phyloP scores from a whole-genome alignment of 2,329 filamentous ascomycete genomes.

The Malbranchea zuffiana region DNA sequence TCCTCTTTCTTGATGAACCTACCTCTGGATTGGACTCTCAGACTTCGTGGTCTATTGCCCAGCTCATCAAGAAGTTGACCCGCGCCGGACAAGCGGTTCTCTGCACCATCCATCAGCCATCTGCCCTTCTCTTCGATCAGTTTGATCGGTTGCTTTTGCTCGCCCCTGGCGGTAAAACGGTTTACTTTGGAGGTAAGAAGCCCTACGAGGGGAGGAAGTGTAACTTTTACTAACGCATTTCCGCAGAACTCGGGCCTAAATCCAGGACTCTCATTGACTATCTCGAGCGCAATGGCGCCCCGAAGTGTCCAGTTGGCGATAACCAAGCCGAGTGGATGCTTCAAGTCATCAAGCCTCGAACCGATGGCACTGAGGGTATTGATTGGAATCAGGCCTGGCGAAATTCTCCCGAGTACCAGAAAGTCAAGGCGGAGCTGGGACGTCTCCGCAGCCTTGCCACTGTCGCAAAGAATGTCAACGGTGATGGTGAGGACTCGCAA shows the following conservation, averaged over 20 bases:
- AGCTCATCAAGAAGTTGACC: constrained; percentile 77
- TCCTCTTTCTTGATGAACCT: constrained; percentile 88
- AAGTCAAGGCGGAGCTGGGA: constrained; percentile 36
- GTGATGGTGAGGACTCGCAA: constrained; percentile 33
- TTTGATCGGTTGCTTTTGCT: constrained; percentile 58
- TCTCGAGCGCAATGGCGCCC: constrained; percentile 55
- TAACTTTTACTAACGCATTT: too few relatives aligned
- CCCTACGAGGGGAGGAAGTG: too few relatives aligned
- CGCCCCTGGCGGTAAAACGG: constrained; percentile 53
- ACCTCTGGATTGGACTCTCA: constrained; percentile 89
- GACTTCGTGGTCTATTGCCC: constrained; percentile 83
- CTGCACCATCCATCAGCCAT: constrained; percentile 95
- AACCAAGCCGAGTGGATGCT: constrained; percentile 72
- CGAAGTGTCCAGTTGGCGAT: constrained; percentile 47
- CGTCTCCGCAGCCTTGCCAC: too few relatives aligned
- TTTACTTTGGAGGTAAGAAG: constrained; percentile 60
- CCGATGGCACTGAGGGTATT: constrained; percentile 51
- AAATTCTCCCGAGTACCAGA: constrained; percentile 42
- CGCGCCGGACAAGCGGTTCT: constrained; percentile 83
- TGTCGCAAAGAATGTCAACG: too few relatives aligned
- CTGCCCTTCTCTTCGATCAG: constrained; percentile 83
- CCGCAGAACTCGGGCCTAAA: too few relatives aligned
- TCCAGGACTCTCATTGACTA: constrained; percentile 49
- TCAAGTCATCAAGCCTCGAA: constrained; percentile 46
- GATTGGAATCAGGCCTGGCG: constrained; percentile 47